These are phyloP conservation scores for Avicennia marina DNA, from an alignment of 257 asterid genomes.

Conservation along the genomic window DNA sequence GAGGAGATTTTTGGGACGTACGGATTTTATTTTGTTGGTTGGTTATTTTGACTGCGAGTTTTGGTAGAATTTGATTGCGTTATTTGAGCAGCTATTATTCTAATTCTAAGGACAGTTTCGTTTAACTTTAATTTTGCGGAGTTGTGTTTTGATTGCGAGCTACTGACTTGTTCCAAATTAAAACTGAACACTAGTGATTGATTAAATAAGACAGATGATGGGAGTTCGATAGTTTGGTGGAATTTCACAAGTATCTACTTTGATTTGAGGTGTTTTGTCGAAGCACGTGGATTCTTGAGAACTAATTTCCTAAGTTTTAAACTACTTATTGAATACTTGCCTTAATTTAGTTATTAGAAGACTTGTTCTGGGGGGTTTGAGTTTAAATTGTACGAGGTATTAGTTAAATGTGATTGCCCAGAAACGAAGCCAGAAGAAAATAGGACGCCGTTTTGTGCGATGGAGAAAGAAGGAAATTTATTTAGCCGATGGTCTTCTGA, in stretches of 20 bases:
- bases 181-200: conserved; percentile 2
- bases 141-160: neutral
- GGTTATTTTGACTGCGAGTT: neutral
- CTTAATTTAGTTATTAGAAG: neutral
- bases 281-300: neutral
- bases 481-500: too few species aligned
- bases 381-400: neutral
- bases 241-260: neutral
- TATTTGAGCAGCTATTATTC: neutral
- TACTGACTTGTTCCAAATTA: neutral
- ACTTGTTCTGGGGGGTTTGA: neutral
- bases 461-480: neutral
- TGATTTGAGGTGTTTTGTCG: neutral
- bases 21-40: conserved; percentile 2
- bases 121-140: neutral
- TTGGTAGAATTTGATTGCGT: neutral
- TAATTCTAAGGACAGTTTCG: neutral
- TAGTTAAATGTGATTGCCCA: neutral
- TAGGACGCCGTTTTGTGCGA: too few species aligned
- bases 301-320: neutral
- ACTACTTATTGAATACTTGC: neutral
- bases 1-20: neutral
- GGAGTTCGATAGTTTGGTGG: conserved; percentile 5
- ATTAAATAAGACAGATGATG: neutral
- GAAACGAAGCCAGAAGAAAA: neutral